Conservation (phyloP, 352 stramenopile genomes). For the Pythium sp. region DNA sequence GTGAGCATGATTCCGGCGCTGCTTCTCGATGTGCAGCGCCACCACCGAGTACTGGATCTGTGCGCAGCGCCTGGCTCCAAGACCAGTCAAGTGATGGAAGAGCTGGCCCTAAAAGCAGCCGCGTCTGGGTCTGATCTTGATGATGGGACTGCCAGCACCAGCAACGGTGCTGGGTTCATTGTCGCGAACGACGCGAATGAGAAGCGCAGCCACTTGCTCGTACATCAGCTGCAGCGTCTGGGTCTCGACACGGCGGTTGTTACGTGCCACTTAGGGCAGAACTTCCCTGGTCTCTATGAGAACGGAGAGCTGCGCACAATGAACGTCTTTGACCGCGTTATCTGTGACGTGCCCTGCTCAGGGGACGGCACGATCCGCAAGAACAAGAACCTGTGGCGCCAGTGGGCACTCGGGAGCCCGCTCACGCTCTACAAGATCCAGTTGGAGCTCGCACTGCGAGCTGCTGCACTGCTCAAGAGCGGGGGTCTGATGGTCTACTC, state of each 20-base stretch:
- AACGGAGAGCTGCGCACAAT: conserved; percentile 29
- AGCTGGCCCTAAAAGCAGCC: conserved; percentile 27
- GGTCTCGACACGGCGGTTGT: conserved; percentile 84
- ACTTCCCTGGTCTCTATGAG: conserved; percentile 91
- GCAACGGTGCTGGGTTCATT: conserved; percentile 64
- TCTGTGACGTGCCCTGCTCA: conserved; percentile 98
- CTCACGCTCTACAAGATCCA: conserved; percentile 93
- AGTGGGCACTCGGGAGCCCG: conserved; percentile 84
- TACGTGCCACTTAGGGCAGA: conserved; percentile 90
- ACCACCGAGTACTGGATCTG: conserved; percentile 77
- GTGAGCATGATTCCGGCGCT: conserved; percentile 98
- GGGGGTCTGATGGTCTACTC: conserved; percentile 94
- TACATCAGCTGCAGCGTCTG: conserved; percentile 88
- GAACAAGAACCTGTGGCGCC: conserved; percentile 90
- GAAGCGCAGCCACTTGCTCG: conserved; percentile 96
- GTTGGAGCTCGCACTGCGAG: conserved; percentile 89
- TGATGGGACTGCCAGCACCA: background rate
- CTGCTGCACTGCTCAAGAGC: conserved; percentile 86
- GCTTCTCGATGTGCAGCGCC: conserved; percentile 90
- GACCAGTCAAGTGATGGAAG: conserved; percentile 96
- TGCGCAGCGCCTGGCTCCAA: conserved; percentile 97
- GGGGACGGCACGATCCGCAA: conserved; percentile 98
- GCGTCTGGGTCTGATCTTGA: background rate
- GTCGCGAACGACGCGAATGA: conserved; percentile 95
- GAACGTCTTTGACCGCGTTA: conserved; percentile 94